Conservation (phyloP, 1,284 basidiomycete species). For the Rhizopogon hawkerae region DNA sequence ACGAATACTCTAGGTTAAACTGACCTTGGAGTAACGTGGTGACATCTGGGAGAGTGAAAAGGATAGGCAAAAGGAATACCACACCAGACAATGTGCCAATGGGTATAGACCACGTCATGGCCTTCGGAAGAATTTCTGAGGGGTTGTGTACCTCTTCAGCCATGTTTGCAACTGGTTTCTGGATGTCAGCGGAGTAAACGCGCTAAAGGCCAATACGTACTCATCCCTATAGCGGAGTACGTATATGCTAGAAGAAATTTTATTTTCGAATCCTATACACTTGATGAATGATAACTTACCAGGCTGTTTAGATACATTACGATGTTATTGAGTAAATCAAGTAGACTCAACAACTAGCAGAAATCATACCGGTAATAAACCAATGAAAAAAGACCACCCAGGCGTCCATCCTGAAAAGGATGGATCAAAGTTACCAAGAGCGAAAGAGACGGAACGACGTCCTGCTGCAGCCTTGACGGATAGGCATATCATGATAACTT, state of each 20-base stretch:
- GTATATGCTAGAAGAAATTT: conserved; percentile 33
- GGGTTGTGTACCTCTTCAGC: conserved; percentile 61
- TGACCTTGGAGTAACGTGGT: conserved; percentile 42
- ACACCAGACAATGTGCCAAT: conserved; percentile 53
- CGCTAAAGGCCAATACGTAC: conserved; percentile 22
- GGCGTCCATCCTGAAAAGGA: conserved; percentile 47
- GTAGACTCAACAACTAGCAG: background rate
- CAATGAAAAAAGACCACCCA: conserved; percentile 53
- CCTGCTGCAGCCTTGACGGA: conserved; percentile 43
- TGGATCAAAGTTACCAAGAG: conserved; percentile 40
- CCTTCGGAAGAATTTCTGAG: conserved; percentile 45
- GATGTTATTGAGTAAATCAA: background rate
- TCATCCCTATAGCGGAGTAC: conserved; percentile 46
- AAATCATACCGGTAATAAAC: conserved; percentile 37
- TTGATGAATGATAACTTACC: conserved; percentile 21
- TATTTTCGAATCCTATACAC: background rate
- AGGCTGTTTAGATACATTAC: conserved; percentile 19
- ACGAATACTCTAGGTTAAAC: conserved; percentile 3
- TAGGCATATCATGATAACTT: conserved; percentile 41
- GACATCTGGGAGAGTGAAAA: conserved; percentile 60
- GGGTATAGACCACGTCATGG: conserved; percentile 53
- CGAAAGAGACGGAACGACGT: conserved; percentile 38
- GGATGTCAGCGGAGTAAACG: background rate
- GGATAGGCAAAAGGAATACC: conserved; percentile 59
- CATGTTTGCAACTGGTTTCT: conserved; percentile 42